Evolutionary conservation across 139 green algal species (phyloP).

Genomic region (Micractinium conductrix): DNA sequence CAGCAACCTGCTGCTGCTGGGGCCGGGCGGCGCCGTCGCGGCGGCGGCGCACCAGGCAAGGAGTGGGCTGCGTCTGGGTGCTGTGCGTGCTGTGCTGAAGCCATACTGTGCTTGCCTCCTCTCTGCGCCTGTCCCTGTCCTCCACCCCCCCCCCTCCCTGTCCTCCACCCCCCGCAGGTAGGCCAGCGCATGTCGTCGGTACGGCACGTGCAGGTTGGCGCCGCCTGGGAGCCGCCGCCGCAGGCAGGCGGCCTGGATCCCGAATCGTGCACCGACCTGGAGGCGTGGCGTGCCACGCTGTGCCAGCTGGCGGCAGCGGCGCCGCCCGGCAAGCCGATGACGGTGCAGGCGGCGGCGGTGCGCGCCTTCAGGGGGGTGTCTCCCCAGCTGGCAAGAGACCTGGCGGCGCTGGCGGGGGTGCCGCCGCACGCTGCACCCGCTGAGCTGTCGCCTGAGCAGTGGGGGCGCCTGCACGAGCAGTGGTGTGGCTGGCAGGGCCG

Average conservation of each 20-base stretch:
- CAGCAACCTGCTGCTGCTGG: constrained; percentile 71
- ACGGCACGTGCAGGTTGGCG: constrained; percentile 74
- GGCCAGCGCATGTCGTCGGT: constrained; percentile 72
- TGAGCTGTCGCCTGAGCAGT: constrained; percentile 43
- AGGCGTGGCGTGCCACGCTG: constrained; percentile 55
- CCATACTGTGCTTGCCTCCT: neutral
- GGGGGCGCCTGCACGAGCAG: constrained; percentile 53
- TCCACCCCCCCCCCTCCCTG: neutral
- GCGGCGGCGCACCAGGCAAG: constrained; percentile 63
- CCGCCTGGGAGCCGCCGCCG: constrained; percentile 70
- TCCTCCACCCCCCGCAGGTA: constrained; percentile 48
- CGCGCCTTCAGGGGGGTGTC: constrained; percentile 76
- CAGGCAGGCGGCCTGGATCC: constrained; percentile 63
- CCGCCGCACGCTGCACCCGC: neutral
- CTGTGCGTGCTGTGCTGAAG: neutral
- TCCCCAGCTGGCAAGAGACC: constrained; percentile 65
- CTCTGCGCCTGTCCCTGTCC: neutral
- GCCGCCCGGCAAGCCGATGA: neutral
- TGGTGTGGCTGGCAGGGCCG: constrained; percentile 66
- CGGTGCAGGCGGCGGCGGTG: constrained; percentile 37
- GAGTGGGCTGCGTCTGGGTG: too few species aligned
- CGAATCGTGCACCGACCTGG: constrained; percentile 18
- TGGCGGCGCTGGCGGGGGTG: constrained; percentile 53
- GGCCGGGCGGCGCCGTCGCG: constrained; percentile 42
- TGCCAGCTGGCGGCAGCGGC: constrained; percentile 41